phyloP scores from a whole-genome alignment of 805 yeast species.

The Ogataea naganishii region DNA sequence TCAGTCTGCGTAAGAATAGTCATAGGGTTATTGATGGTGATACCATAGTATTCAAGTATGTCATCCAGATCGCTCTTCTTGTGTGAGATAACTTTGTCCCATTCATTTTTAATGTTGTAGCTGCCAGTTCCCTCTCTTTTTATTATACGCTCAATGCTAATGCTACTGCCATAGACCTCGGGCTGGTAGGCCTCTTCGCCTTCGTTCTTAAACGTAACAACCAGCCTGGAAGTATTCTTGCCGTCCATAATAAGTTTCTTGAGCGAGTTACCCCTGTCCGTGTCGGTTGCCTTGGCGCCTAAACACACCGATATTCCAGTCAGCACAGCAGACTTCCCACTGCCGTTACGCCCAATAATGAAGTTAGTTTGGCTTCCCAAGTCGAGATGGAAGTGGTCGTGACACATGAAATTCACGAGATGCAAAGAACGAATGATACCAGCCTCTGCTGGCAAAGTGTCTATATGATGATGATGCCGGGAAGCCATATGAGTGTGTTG shows the following conservation, averaged over 20 bases:
- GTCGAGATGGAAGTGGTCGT: slow-evolving; percentile 64
- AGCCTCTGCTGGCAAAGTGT: slow-evolving; percentile 32
- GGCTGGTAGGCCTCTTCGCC: slow-evolving; percentile 61
- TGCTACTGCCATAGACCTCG: slow-evolving; percentile 57
- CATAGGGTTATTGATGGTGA: slow-evolving; percentile 84
- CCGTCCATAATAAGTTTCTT: slow-evolving; percentile 74
- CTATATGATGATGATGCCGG: slow-evolving; percentile 5
- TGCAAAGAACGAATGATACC: slow-evolving; percentile 63
- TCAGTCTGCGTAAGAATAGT: slow-evolving; percentile 89
- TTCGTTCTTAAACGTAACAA: slow-evolving; percentile 53
- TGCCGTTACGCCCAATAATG: slow-evolving; percentile 84
- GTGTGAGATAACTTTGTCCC: slow-evolving; percentile 44
- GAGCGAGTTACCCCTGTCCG: slow-evolving; percentile 73
- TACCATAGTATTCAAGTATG: slow-evolving; percentile 61
- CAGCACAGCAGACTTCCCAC: slow-evolving; percentile 83
- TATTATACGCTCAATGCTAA: slow-evolving; percentile 62
- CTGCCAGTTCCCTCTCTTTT: slow-evolving; percentile 40
- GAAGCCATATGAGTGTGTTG: slow-evolving; percentile 9
- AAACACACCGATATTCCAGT: slow-evolving; percentile 83
- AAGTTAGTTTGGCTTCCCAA: slow-evolving; percentile 79
- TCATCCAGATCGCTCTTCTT: slow-evolving; percentile 60
- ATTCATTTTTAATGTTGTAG: slow-evolving; percentile 47
- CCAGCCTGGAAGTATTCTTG: slow-evolving; percentile 54
- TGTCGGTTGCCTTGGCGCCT: slow-evolving; percentile 82
- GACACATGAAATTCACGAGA: slow-evolving; percentile 83